Percentiles rank a stretch among this genome's conserved stretches.
Evolutionary conservation across 108 stramenopile species (phyloP).

Genomic region (Asterionellopsis glacialis): DNA sequence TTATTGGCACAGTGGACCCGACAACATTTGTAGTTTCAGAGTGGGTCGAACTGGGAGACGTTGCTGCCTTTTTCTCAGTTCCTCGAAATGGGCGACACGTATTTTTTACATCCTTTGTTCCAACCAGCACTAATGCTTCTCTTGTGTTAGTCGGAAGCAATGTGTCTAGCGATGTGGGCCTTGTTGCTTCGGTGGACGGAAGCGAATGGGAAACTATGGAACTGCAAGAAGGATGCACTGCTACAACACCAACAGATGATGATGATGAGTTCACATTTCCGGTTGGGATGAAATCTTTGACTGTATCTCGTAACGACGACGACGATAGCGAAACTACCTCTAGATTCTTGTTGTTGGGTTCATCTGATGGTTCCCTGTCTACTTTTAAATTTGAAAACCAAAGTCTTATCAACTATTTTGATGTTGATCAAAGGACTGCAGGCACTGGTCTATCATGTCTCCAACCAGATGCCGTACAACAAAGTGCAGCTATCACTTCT

Average conservation of each 20-base stretch:
- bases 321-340: neutral
- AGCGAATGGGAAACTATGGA: conserved; percentile 53
- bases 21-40: conserved; percentile 7
- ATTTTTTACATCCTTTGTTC: conserved; percentile 48
- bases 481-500: neutral
- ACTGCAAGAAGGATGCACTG: conserved; percentile 61
- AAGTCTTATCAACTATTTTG: neutral
- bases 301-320: neutral
- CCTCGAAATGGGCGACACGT: conserved; percentile 70
- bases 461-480: conserved; percentile 1
- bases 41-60: conserved; percentile 66
- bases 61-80: conserved; percentile 80
- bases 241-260: conserved; percentile 62
- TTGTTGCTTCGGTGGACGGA: conserved; percentile 22
- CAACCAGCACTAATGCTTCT: neutral
- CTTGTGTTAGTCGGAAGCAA: conserved; percentile 71
- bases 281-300: conserved; percentile 36
- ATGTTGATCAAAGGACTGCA: neutral
- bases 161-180: conserved; percentile 60
- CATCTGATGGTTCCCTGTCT: conserved; percentile 60
- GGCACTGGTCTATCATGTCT: neutral
- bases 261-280: conserved; percentile 81
- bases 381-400: conserved; percentile 20
- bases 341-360: conserved; percentile 24
- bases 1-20: conserved; percentile 9